These are phyloP conservation scores for Lentinula aciculospora DNA, from an alignment of 768 basidiomycete genomes.

Conservation along the genomic window DNA sequence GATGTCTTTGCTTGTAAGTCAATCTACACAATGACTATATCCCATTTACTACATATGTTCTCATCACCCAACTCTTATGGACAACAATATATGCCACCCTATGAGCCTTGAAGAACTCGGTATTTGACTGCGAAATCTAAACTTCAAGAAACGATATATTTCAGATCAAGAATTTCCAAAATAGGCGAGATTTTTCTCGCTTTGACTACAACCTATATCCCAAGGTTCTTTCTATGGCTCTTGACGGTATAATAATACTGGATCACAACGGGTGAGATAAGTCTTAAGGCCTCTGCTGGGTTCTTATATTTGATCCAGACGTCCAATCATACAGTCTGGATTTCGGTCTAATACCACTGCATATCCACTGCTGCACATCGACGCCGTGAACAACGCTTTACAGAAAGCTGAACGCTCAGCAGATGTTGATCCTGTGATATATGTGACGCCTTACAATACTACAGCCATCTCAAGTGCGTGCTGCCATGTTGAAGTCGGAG, in stretches of 20 bases:
- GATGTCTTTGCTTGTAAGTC: not conserved
- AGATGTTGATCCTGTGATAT: slow-evolving; percentile 71
- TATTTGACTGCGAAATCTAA: not conserved
- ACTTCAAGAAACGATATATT: not conserved
- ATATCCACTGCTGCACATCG: slow-evolving; percentile 83
- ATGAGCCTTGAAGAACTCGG: not conserved
- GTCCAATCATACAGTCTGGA: slow-evolving; percentile 85
- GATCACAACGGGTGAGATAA: slow-evolving; percentile 63
- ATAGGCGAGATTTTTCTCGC: not conserved
- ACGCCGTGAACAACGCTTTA: slow-evolving; percentile 57
- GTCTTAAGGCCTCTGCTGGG: not conserved
- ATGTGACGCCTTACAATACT: slow-evolving; percentile 46
- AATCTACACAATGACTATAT: not conserved
- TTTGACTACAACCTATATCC: not conserved
- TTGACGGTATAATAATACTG: slow-evolving; percentile 78
- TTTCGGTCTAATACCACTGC: slow-evolving; percentile 74
- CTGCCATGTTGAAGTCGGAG: slow-evolving; percentile 76
- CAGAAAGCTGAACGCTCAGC: slow-evolving; percentile 32
- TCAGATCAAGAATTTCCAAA: not conserved
- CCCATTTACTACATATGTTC: not conserved
- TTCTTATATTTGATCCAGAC: slow-evolving; percentile 25
- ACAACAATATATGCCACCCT: not conserved
- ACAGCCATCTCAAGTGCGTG: slow-evolving; percentile 60
- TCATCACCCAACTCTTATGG: not conserved
- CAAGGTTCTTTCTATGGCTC: slow-evolving; percentile 42